phyloP scores from a whole-genome alignment of 2,329 filamentous ascomycete genomes.

The Drechslera avenae region DNA sequence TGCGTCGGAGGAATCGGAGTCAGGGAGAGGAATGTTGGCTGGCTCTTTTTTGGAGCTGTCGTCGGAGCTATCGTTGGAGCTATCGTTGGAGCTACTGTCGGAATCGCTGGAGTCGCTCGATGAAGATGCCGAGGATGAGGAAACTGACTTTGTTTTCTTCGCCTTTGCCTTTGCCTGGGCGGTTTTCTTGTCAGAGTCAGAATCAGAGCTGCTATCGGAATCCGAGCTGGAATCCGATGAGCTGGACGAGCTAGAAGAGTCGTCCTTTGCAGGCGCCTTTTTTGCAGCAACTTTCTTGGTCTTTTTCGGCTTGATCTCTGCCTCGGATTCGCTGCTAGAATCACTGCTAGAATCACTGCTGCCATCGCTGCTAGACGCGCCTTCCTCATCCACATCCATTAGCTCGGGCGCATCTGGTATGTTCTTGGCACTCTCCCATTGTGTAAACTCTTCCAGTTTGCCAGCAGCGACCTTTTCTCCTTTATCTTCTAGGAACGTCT shows the following conservation, averaged over 20 bases:
- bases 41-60: slow-evolving; percentile 30
- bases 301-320: slow-evolving; percentile 33
- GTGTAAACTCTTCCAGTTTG: slow-evolving; percentile 32
- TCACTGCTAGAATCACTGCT: slow-evolving; percentile 29
- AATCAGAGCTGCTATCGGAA: slow-evolving; percentile 21
- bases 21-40: slow-evolving; percentile 36
- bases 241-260: slow-evolving; percentile 22
- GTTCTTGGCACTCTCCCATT: slow-evolving; percentile 35
- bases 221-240: slow-evolving; percentile 21
- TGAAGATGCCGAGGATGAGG: slow-evolving; percentile 12
- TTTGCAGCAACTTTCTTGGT: slow-evolving; percentile 18
- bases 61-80: slow-evolving; percentile 22
- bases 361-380: slow-evolving; percentile 31
- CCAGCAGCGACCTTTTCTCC: slow-evolving; percentile 41
- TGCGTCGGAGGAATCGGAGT: slow-evolving; percentile 29
- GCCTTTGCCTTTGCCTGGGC: slow-evolving; percentile 42
- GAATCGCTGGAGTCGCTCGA: slow-evolving; percentile 22
- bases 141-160: slow-evolving; percentile 16
- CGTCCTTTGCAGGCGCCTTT: slow-evolving; percentile 18
- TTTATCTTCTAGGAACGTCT: slow-evolving; percentile 42
- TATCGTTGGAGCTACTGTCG: slow-evolving; percentile 12
- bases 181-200: slow-evolving; percentile 44
- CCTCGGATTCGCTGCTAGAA: slow-evolving; percentile 29
- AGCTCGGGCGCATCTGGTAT: slow-evolving; percentile 25
- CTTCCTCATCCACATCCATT: slow-evolving; percentile 40